Percentiles rank a stretch among this genome's conserved stretches.
Conservation (phyloP, 345 rosid species). For the Geranium brycei region DNA sequence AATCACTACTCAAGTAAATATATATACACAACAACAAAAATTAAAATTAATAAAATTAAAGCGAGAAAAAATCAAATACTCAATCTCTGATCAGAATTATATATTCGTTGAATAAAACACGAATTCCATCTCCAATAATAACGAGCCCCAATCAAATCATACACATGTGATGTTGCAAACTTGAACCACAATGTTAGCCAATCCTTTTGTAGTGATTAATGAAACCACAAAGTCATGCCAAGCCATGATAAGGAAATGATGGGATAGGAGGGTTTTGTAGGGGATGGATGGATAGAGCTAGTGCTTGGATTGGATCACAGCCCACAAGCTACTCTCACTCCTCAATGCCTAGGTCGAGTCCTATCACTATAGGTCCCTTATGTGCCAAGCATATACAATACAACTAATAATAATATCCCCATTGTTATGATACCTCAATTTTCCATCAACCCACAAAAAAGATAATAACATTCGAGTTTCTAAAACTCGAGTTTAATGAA, state of each 20-base stretch:
- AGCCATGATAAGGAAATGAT: neutral
- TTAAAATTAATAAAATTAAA: too few relatives aligned
- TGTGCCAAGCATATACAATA: too few relatives aligned
- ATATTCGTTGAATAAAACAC: neutral
- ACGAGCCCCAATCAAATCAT: neutral
- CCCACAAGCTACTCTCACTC: neutral
- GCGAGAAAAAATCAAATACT: too few relatives aligned
- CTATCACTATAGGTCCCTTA: neutral
- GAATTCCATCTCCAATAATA: neutral
- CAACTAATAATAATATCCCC: too few relatives aligned
- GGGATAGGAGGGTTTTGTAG: neutral
- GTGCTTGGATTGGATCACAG: neutral
- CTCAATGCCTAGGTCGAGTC: neutral
- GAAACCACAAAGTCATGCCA: neutral
- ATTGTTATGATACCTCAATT: too few relatives aligned
- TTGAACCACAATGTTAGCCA: neutral
- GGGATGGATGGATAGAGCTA: neutral
- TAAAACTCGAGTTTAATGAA: too few relatives aligned
- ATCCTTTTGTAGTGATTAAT: neutral
- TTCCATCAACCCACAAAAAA: too few relatives aligned
- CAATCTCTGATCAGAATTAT: too few relatives aligned
- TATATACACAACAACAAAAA: too few relatives aligned
- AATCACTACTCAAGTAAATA: too few relatives aligned
- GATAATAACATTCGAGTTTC: too few relatives aligned
- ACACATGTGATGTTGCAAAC: neutral